Base-by-base conservation (phyloP, 2,329 filamentous ascomycete species). In the Beauveria pseudobassiana region DNA sequence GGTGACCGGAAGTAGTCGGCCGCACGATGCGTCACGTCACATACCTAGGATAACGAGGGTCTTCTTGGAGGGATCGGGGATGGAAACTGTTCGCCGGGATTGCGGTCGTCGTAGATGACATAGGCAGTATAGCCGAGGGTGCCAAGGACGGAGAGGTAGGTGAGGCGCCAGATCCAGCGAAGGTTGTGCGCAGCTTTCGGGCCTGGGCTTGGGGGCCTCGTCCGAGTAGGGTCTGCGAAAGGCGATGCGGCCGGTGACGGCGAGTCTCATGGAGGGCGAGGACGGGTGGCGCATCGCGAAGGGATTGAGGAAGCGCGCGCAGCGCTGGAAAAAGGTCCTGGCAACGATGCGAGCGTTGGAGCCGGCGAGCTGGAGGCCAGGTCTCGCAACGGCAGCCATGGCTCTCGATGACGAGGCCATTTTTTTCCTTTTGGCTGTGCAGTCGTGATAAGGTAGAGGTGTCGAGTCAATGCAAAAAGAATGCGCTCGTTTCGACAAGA, bases 31-130 rank as follows among this genome's bases (percentile, higher is more conserved):
- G 49, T 61, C 48, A 70, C 26, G 49, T 61, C 43, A 70, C 77
- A 74, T 85, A 97, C 95, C 95, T 61, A 99, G 84, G 67, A 99
- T 87, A 52, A 99, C 95, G 62, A 99, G 82, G 12, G 93, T 99
- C 85, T 99, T 99, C 89, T 98, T 99, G 70, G 73, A 82, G 61
- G 93, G 90, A 76, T 97, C 91, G 20, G 90, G 87, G 65, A 85
- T 80, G n/a, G n/a, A 63, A 83, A 78, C 79, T 98, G 95, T 59
- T 93, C 88, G 48, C 82, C 82, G 10, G 93, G 93, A 75, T 96
- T 84, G 69, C 91, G 87, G 73, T 90, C 86, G 56, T 87, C 80
- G 76, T 93, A 97, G 77, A 97, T 88, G 72, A 85, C 84, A 75
- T 95, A 97, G 69, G 83, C 84, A 63, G 93, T 78, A 72, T 88